These are phyloP conservation scores for Catharanthus roseus DNA, from an alignment of 257 asterid genomes.

Conservation along the genomic window DNA sequence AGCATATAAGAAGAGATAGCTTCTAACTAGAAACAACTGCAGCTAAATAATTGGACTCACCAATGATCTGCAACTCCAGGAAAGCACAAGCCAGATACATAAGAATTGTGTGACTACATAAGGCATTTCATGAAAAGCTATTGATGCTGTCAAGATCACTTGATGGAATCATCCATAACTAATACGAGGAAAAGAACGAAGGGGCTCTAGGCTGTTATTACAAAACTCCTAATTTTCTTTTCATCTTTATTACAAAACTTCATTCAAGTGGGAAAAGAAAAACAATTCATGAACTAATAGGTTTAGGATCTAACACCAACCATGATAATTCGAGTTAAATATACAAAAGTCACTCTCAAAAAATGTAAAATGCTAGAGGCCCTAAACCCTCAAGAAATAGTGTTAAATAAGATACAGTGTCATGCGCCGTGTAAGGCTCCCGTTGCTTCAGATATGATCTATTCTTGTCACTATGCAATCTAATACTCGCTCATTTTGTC, in stretches of 20 bases:
- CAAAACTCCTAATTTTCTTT: too few species aligned
- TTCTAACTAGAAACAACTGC: background rate
- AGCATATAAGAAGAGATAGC: background rate
- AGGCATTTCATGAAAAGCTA: slow-evolving; percentile 8
- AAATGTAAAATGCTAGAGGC: too few species aligned
- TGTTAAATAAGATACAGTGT: background rate
- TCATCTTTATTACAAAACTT: too few species aligned
- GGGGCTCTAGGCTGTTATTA: background rate
- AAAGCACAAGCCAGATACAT: slow-evolving; percentile 63
- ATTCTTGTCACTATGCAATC: slow-evolving; percentile 97
- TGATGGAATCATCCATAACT: background rate
- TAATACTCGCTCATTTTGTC: slow-evolving; percentile 87
- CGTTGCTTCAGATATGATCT: slow-evolving; percentile 85
- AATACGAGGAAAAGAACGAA: background rate
- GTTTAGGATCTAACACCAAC: too few species aligned
- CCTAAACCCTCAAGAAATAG: too few species aligned
- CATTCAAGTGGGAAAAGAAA: too few species aligned
- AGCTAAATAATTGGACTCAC: slow-evolving; percentile 36
- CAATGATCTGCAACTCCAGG: slow-evolving; percentile 96
- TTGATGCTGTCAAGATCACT: background rate
- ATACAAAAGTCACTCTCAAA: too few species aligned
- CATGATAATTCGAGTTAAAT: too few species aligned
- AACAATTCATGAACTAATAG: too few species aligned
- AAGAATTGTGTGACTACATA: slow-evolving; percentile 87
- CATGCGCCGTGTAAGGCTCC: slow-evolving; percentile 54